Conservation (phyloP, 768 basidiomycete species). For the Lactarius hengduanensis region DNA sequence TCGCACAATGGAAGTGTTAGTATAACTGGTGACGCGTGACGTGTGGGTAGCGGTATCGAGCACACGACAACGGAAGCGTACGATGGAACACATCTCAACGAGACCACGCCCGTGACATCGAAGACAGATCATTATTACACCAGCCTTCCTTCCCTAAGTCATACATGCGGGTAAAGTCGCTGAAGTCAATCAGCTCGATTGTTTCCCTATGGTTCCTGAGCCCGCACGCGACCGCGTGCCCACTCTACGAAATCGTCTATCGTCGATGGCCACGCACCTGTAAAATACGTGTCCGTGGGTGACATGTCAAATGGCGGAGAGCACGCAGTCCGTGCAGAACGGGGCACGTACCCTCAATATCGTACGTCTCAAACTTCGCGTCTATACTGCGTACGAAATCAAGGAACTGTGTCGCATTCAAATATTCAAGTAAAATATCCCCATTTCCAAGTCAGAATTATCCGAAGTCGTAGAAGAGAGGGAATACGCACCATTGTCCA, state of each 20-base stretch:
- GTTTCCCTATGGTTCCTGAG: slow-evolving; percentile 13
- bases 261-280: slow-evolving; percentile 84
- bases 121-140: slow-evolving; percentile 3
- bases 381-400: slow-evolving; percentile 79
- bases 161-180: background rate
- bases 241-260: slow-evolving; percentile 83
- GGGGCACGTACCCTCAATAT: slow-evolving; percentile 58
- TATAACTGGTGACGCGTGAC: background rate
- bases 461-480: slow-evolving; percentile 5
- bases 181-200: slow-evolving; percentile 2
- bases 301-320: slow-evolving; percentile 14
- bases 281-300: slow-evolving; percentile 20
- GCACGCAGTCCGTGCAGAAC: background rate
- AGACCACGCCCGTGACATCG: background rate
- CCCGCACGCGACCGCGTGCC: slow-evolving; percentile 46
- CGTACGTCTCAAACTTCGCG: slow-evolving; percentile 67
- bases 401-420: slow-evolving; percentile 52
- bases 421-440: background rate
- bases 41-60: background rate
- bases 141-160: background rate
- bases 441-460: slow-evolving; percentile 2
- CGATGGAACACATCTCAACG: background rate
- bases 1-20: background rate
- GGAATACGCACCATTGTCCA: slow-evolving; percentile 72
- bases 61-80: background rate